A percentile compares a stretch with the other conserved stretches of the same genome.
Evolutionary conservation across 1,284 basidiomycete genomes (phyloP).

Genomic region (Leccinum huronense): DNA sequence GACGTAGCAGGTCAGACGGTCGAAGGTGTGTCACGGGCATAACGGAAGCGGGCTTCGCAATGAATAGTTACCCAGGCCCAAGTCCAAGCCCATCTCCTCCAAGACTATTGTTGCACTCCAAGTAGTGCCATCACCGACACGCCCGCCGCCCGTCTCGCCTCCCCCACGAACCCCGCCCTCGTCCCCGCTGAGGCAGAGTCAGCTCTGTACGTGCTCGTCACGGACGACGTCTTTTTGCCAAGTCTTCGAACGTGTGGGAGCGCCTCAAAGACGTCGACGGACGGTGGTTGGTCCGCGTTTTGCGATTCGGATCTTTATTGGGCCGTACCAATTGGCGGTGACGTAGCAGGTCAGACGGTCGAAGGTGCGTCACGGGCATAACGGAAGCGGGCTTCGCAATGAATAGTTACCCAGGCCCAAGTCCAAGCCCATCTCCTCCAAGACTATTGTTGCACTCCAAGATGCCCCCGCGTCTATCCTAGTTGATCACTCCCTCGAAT

Average conservation of each 20-base stretch:
- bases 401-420: no score
- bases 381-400: no score
- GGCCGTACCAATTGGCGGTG: slow-evolving; percentile 72
- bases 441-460: no score
- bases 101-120: no score
- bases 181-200: slow-evolving; percentile 7
- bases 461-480: no score
- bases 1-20: slow-evolving; percentile 75
- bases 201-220: slow-evolving; percentile 59
- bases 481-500: no score
- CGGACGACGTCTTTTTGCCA: slow-evolving; percentile 77
- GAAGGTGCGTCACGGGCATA: slow-evolving; percentile 44
- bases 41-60: no score
- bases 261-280: slow-evolving; percentile 79
- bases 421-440: no score
- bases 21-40: slow-evolving; percentile 44
- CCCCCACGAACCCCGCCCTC: not conserved
- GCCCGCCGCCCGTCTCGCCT: not conserved
- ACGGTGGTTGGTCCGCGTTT: slow-evolving; percentile 67
- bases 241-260: slow-evolving; percentile 85
- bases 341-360: slow-evolving; percentile 72
- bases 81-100: no score
- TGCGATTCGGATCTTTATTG: slow-evolving; percentile 67
- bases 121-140: not conserved
- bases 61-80: no score